phyloP scores from a whole-genome alignment of 2,329 filamentous ascomycete species.

The Chaetomiaceae sp. region DNA sequence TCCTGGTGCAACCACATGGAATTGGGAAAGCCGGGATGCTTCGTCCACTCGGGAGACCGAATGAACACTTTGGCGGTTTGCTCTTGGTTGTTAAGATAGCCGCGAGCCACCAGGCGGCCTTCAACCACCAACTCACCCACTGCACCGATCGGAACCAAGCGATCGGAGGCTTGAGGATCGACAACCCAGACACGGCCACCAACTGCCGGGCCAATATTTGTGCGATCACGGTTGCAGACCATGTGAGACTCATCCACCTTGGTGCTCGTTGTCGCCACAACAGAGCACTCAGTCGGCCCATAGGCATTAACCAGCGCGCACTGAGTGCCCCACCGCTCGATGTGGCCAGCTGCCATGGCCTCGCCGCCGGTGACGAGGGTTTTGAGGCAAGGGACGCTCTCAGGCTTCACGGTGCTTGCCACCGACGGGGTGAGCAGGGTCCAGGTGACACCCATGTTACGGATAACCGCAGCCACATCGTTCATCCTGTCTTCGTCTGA shows the following conservation, averaged over 20 bases:
- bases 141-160: conserved; percentile 41
- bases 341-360: conserved; percentile 21
- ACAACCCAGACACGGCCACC: conserved; percentile 39
- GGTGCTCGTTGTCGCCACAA: conserved; percentile 20
- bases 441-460: conserved; percentile 24
- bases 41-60: conserved; percentile 44
- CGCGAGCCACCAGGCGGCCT: conserved; percentile 55
- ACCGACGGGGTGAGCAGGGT: conserved; percentile 27
- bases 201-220: conserved; percentile 24
- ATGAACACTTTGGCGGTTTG: conserved; percentile 56
- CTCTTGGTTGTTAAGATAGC: conserved; percentile 52
- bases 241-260: conserved; percentile 18
- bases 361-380: conserved; percentile 27
- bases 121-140: conserved; percentile 50
- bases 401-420: conserved; percentile 25
- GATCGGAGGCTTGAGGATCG: conserved; percentile 41
- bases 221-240: conserved; percentile 15
- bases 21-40: conserved; percentile 17
- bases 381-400: conserved; percentile 24
- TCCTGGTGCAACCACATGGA: conserved; percentile 28
- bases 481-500: conserved; percentile 36
- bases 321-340: conserved; percentile 18
- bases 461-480: conserved; percentile 30
- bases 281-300: conserved; percentile 26
- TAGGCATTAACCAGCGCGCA: conserved; percentile 24